Evolutionary conservation across 192 early-diverging fungal species (phyloP).

Genomic region (Backusella macrospora): DNA sequence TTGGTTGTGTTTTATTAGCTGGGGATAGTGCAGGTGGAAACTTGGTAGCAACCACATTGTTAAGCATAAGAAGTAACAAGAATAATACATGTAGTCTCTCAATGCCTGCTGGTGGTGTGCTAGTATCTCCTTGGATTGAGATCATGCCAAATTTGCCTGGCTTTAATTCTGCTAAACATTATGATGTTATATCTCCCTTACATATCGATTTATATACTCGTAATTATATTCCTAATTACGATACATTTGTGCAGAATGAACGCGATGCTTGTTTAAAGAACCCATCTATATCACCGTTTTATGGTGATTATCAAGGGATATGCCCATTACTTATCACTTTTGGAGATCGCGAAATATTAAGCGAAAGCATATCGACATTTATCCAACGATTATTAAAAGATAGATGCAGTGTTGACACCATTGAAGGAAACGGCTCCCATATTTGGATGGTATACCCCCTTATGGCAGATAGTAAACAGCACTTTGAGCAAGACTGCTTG

Average conservation of each 20-base stretch:
- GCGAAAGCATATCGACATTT: conserved; percentile 7
- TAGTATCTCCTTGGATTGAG: conserved; percentile 20
- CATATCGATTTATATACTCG: not conserved
- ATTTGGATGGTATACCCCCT: not conserved
- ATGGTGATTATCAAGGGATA: not conserved
- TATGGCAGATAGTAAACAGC: not conserved
- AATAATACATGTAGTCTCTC: not conserved
- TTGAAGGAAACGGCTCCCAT: conserved; percentile 5
- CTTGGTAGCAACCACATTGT: not conserved
- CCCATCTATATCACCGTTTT: conserved; percentile 15
- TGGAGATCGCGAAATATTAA: conserved; percentile 19
- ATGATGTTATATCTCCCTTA: not conserved
- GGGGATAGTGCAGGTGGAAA: conserved; percentile 31
- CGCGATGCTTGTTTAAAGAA: not conserved
- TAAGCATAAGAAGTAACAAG: not conserved
- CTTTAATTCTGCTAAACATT: not conserved
- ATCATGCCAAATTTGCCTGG: not conserved
- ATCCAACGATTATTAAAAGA: not conserved
- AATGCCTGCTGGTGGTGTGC: conserved; percentile 18
- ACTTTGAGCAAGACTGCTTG: not conserved
- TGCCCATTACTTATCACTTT: conserved; percentile 14
- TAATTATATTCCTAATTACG: not conserved
- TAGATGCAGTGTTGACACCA: not conserved
- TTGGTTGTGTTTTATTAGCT: not conserved
- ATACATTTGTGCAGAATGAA: not conserved